phyloP scores from a whole-genome alignment of 2,329 filamentous ascomycete genomes.

The Fusarium clavum region DNA sequence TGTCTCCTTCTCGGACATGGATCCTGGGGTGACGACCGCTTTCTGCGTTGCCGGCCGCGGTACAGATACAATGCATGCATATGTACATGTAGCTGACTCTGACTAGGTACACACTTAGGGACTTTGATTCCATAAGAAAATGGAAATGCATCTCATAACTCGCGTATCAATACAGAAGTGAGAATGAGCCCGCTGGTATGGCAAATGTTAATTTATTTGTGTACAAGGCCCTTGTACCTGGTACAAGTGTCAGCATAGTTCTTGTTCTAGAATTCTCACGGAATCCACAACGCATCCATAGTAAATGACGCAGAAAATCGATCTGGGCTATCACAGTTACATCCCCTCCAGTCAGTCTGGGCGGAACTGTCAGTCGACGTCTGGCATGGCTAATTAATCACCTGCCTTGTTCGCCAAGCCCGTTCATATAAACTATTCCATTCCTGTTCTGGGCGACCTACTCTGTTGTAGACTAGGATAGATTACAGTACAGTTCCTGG shows the following conservation, averaged over 20 bases:
- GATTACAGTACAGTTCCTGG: background rate
- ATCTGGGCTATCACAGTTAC: constrained; percentile 2
- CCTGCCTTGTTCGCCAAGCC: constrained; percentile 6
- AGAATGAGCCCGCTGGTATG: background rate
- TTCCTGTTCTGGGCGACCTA: constrained; percentile 22
- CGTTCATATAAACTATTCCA: constrained; percentile 13
- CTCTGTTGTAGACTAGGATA: background rate
- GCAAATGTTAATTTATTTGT: background rate
- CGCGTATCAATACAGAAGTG: background rate
- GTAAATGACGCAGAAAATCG: constrained; percentile 26
- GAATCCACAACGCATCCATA: background rate
- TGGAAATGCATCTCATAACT: background rate
- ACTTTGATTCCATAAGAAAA: background rate
- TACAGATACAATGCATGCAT: background rate
- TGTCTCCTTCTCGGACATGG: background rate
- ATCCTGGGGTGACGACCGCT: constrained; percentile 23
- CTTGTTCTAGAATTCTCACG: constrained; percentile 23
- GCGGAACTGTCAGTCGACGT: constrained; percentile 28
- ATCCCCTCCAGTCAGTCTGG: constrained; percentile 16
- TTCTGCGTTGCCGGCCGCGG: constrained; percentile 39
- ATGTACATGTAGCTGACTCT: constrained; percentile 5
- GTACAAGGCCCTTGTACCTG: background rate
- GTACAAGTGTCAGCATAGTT: background rate
- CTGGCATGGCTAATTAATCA: constrained; percentile 21
- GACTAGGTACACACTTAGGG: background rate